Base-by-base conservation (phyloP, 805 yeast species). In the Wickerhamomyces mucosus region DNA sequence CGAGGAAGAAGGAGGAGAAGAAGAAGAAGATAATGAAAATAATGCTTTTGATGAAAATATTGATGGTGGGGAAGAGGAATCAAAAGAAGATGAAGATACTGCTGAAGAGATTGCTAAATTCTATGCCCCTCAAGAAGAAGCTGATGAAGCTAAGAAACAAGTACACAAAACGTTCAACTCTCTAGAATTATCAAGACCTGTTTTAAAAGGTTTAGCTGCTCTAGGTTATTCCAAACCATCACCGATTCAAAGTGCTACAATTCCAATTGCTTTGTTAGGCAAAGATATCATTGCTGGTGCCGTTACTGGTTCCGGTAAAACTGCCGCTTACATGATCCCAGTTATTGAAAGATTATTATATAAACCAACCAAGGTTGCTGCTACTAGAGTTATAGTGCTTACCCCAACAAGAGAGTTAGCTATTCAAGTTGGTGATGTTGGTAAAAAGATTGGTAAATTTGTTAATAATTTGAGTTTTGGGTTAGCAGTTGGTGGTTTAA, bases 221-320 rank as follows among this genome's bases (percentile, higher is more conserved):
- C 63, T 92, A 23, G 94, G 94, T 6, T 92, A 88, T 54, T 52
- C 75, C n/a, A 72, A 69, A 30, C 98, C 98, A 7, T 81, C 96
- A 0, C 95, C 96, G 11, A 84, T 92, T 61, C 98, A 92, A 63
- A 67, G 88, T 38, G 82, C 96, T 1, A 75, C 94, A 7, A 88
- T 92, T 39, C 98, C 99, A 11, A 76, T 89, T 35, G 95, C 96
- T 2, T 65, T 92, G 25, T 55, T 83, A 40, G 99, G 99, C 48
- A 89, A 84, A 52, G 99, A 92, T 58, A 75, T 92, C 31, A 96
- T 92, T 48, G 99, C 97, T 13, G 97, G 97, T 65, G 99, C 99
- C 21, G 95, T 84, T 16, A 92, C 99, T 5, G 99, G 99, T 63
- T 89, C 97, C 15, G 99, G 99, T 71, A 92, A 92, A 56, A 92